phyloP scores from a whole-genome alignment of 2,329 filamentous ascomycete species.

The Mycocentrospora acerina region DNA sequence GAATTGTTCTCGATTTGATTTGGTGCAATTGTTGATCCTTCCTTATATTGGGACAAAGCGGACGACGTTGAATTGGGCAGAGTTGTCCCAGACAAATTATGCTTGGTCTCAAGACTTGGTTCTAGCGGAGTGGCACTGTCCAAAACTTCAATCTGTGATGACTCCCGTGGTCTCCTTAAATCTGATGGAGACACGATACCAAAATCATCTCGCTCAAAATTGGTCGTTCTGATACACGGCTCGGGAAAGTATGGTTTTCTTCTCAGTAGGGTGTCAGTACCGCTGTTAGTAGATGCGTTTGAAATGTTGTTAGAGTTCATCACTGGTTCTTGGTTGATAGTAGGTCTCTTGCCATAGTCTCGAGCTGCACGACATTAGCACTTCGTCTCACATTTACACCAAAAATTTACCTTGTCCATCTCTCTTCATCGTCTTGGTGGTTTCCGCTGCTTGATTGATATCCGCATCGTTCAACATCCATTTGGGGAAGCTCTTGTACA shows the following conservation, averaged over 20 bases:
- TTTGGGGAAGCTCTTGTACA: conserved; percentile 30
- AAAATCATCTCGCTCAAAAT: conserved; percentile 18
- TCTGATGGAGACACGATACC: conserved; percentile 37
- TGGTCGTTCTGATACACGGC: conserved; percentile 13
- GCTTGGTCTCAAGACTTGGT: no score
- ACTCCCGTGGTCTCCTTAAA: conserved; percentile 27
- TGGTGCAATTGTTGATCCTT: no score
- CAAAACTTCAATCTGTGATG: conserved; percentile 5
- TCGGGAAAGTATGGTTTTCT: conserved; percentile 14
- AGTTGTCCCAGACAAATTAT: no score
- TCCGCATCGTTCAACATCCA: conserved; percentile 36
- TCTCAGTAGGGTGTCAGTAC: no score
- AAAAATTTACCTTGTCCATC: not conserved
- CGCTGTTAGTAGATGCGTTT: no score
- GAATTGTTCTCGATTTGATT: no score
- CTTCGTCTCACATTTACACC: not conserved
- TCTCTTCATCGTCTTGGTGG: not conserved
- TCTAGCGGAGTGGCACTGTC: not conserved
- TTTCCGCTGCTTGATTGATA: conserved; percentile 3
- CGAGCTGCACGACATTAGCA: conserved; percentile 1
- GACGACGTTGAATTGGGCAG: no score
- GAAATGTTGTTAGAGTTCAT: no score
- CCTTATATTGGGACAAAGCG: no score
- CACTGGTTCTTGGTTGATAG: not conserved
- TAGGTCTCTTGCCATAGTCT: conserved; percentile 1